Conservation (phyloP, 73 alveolate genomes). For the Tetrahymena elliotti region DNA sequence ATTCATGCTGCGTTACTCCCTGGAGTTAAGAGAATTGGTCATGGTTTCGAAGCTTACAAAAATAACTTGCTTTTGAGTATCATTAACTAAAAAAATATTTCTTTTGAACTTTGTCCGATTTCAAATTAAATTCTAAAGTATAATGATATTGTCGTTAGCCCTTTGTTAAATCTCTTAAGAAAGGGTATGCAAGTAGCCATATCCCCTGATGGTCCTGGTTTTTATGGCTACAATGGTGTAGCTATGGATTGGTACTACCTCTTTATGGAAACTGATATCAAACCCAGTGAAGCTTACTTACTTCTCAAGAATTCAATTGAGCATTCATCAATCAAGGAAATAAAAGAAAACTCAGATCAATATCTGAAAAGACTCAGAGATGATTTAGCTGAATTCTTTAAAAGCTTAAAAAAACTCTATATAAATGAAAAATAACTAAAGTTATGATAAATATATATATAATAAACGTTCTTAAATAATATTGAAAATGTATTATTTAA, state of each 20-base stretch:
- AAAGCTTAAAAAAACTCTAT: no score
- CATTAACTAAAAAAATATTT: not conserved
- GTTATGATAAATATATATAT: no score
- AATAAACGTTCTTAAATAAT: no score
- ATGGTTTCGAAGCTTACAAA: not conserved
- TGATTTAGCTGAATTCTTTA: not conserved
- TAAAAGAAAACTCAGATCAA: not conserved
- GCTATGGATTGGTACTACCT: not conserved
- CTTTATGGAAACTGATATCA: not conserved
- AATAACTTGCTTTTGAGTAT: not conserved
- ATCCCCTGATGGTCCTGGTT: not conserved
- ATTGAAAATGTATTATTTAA: no score
- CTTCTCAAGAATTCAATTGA: not conserved
- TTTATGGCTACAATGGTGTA: not conserved
- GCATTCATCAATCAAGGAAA: not conserved
- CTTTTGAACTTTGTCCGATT: not conserved
- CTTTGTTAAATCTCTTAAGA: not conserved
- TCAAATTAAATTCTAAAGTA: not conserved
- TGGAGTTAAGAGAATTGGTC: not conserved
- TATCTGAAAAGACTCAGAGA: not conserved
- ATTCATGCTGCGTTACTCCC: not conserved
- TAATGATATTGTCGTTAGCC: not conserved
- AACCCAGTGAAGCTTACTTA: not conserved
- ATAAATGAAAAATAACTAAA: no score
- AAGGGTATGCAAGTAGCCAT: not conserved